Evolutionary conservation across 192 early-diverging fungal genomes (phyloP).

Genomic region (Umbelopsis ramanniana): DNA sequence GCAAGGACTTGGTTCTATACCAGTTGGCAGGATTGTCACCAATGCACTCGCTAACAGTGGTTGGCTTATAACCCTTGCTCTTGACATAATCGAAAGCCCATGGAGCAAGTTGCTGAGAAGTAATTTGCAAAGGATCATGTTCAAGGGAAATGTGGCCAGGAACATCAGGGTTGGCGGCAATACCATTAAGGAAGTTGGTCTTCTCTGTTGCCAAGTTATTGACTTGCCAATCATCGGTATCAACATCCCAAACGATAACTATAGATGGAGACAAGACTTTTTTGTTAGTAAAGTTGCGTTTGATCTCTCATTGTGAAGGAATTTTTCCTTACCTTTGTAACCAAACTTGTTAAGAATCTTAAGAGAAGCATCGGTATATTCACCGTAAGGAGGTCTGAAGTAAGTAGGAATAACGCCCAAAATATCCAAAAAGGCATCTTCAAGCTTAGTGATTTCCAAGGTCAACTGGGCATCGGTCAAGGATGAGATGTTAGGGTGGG

Average conservation of each 20-base stretch:
- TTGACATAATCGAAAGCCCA: constrained; percentile 44
- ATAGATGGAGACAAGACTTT: not conserved
- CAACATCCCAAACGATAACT: constrained; percentile 45
- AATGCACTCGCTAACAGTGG: constrained; percentile 49
- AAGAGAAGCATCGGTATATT: constrained; percentile 27
- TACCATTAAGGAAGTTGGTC: constrained; percentile 21
- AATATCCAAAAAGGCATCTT: constrained; percentile 31
- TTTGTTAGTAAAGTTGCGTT: not conserved
- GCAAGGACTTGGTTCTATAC: constrained; percentile 21
- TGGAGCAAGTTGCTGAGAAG: constrained; percentile 45
- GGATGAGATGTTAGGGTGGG: constrained; percentile 26
- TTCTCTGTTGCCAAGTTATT: constrained; percentile 17
- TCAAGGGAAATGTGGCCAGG: constrained; percentile 38
- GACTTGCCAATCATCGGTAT: constrained; percentile 47
- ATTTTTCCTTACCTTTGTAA: constrained; percentile 40
- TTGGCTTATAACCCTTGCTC: constrained; percentile 45
- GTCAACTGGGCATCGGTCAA: constrained; percentile 13
- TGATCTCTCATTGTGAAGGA: not conserved
- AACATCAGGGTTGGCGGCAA: constrained; percentile 25
- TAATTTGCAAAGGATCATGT: constrained; percentile 44
- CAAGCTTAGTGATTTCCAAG: constrained; percentile 36
- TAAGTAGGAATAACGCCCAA: constrained; percentile 32
- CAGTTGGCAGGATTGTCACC: constrained; percentile 3
- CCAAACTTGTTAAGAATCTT: constrained; percentile 37
- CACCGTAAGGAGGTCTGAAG: constrained; percentile 55